These are phyloP conservation scores for Cotoneaster glaucophyllus DNA, from an alignment of 306 rosid species.

Conservation along the genomic window DNA sequence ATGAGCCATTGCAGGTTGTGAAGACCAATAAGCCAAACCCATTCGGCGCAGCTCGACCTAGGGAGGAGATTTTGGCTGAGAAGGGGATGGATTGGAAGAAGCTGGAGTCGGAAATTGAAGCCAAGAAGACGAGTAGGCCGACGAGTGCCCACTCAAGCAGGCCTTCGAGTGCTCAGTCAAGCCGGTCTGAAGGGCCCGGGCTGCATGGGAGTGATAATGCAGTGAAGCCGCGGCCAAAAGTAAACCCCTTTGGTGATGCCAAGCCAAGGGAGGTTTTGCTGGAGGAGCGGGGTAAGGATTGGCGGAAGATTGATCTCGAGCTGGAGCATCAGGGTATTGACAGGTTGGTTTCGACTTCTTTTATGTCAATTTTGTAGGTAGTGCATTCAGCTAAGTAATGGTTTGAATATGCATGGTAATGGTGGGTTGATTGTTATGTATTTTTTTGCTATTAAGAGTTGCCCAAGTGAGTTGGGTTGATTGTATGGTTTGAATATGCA, in stretches of 20 bases:
- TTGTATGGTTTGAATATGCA: no score
- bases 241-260: slow-evolving; percentile 95
- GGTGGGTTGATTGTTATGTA: not conserved
- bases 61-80: slow-evolving; percentile 90
- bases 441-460: not conserved
- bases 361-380: not conserved
- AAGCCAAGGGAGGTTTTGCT: slow-evolving; percentile 92
- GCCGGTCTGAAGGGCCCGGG: slow-evolving; percentile 68
- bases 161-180: slow-evolving; percentile 91
- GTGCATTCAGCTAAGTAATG: not conserved
- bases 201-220: slow-evolving; percentile 48
- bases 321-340: slow-evolving; percentile 73
- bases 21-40: slow-evolving; percentile 69
- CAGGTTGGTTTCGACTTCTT: slow-evolving; percentile 46
- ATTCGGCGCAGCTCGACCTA: slow-evolving; percentile 84
- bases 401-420: not conserved
- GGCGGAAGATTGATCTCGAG: slow-evolving; percentile 88
- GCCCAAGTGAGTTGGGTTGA: not conserved
- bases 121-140: slow-evolving; percentile 78
- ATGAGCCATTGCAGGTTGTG: slow-evolving; percentile 21
- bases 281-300: slow-evolving; percentile 76
- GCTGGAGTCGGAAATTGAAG: slow-evolving; percentile 70
- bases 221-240: slow-evolving; percentile 58
- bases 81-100: slow-evolving; percentile 95
- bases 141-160: slow-evolving; percentile 83